Conservation (phyloP, 441 rosid genomes). For the Cnidoscolus chayamansa region DNA sequence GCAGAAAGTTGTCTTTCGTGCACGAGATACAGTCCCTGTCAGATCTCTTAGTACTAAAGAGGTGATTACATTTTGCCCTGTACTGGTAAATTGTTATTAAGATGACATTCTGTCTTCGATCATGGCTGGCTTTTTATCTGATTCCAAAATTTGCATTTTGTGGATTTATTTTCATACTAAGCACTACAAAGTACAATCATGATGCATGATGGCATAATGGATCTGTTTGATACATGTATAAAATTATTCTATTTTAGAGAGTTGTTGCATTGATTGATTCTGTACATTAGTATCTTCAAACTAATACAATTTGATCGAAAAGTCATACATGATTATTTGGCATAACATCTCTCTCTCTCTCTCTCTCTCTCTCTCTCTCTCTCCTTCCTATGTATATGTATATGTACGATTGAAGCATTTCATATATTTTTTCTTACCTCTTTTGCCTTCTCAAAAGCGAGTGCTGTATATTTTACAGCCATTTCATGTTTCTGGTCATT, state of each 20-base stretch:
- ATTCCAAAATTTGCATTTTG: not conserved
- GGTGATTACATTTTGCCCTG: slow-evolving; percentile 41
- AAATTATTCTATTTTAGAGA: too few relatives aligned
- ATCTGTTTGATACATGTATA: too few relatives aligned
- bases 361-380: too few relatives aligned
- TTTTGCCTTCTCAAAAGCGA: not conserved
- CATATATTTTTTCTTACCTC: not conserved
- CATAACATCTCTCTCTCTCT: too few relatives aligned
- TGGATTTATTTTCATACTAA: not conserved
- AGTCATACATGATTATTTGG: not conserved
- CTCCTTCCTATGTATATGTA: not conserved
- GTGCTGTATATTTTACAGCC: not conserved
- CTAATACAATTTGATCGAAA: not conserved
- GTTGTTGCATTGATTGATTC: not conserved
- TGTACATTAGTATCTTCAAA: not conserved
- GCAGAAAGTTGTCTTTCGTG: slow-evolving; percentile 84
- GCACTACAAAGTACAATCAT: not conserved
- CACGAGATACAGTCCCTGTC: slow-evolving; percentile 57
- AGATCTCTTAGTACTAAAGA: slow-evolving; percentile 94
- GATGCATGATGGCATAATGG: not conserved
- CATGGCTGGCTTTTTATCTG: too few relatives aligned
- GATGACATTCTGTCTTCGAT: not conserved
- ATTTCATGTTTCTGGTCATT: not conserved
- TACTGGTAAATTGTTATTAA: not conserved
- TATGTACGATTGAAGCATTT: not conserved